A percentile compares a stretch with the other conserved stretches of the same genome.
These are phyloP conservation scores for Biscogniauxia sp. DNA, from an alignment of 2,329 filamentous ascomycete species.

Conservation along the genomic window DNA sequence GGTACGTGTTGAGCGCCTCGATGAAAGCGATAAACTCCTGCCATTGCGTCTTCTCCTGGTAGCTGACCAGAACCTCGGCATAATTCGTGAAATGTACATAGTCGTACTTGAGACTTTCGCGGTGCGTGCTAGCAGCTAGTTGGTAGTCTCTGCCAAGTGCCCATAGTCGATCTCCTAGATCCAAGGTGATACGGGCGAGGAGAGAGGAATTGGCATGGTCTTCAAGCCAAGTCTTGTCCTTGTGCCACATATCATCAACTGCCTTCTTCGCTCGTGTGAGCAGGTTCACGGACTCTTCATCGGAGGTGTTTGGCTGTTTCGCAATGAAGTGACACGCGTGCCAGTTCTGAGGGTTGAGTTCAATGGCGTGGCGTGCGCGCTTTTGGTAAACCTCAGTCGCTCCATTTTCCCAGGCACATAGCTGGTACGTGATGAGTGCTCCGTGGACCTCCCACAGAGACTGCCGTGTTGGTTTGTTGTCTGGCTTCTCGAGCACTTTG, in stretches of 20 bases:
- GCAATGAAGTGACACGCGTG: conserved; percentile 32
- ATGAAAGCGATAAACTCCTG: conserved; percentile 28
- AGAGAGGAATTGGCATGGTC: conserved; percentile 26
- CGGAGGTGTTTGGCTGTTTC: conserved; percentile 22
- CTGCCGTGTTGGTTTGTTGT: conserved; percentile 19
- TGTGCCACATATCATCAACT: conserved; percentile 20
- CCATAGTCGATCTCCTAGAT: conserved; percentile 30
- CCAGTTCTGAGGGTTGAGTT: conserved; percentile 30
- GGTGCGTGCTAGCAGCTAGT: conserved; percentile 25
- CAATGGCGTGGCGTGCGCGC: conserved; percentile 26
- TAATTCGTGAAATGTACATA: conserved; percentile 30
- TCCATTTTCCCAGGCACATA: conserved; percentile 22
- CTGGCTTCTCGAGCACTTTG: conserved; percentile 14
- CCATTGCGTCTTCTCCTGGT: conserved; percentile 21
- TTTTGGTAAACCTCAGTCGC: conserved; percentile 22
- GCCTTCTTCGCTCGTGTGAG: conserved; percentile 27
- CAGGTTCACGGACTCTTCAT: conserved; percentile 25
- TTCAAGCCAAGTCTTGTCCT: conserved; percentile 20
- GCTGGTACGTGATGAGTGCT: conserved; percentile 28
- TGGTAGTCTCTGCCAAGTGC: conserved; percentile 22
- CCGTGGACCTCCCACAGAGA: conserved; percentile 33
- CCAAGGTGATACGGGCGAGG: conserved; percentile 30
- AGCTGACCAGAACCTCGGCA: conserved; percentile 21
- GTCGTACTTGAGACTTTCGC: conserved; percentile 28
- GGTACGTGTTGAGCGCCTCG: conserved; percentile 22